Evolutionary conservation across 2,329 filamentous ascomycete species (phyloP), one percentile per base, ranked within the genome.

Genomic region (Trichoderma sp.): DNA sequence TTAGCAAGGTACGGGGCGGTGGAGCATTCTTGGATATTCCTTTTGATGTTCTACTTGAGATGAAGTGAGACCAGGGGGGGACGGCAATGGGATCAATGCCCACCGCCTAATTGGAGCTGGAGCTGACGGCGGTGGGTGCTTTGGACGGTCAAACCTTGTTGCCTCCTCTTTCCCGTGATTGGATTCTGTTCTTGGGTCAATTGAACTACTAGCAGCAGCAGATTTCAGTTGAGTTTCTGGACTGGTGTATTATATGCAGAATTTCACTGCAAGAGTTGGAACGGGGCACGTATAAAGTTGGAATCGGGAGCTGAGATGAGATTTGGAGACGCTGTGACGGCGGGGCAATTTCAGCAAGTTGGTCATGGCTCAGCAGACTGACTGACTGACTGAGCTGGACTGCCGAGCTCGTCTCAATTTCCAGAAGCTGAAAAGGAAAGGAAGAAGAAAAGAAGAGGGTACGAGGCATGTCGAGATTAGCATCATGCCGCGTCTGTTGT

Each of bases 1-100:
- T 43, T 64, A 64, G 60, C 60, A 54, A 30, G 30, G 34, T 52
- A 55, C 49, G 32, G 46, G 26, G 37, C 21, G 39, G 60, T 64
- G 60, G 60, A 64, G 49, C 28, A 24, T 34, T 26, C 16, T 52
- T 49, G 39, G 39, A 43, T 43, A 54, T 46, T 52, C 43, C 30
- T 60, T 26, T 26, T 54, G 30, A 28, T 52, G 39, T 43, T 49
- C 46, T 49, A 49, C 13, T 49, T 49, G 46, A 24, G 46, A 49
- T 49, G 46, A 24, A 24, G 46, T 21, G 60, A 43, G 32, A 28
- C 46, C 32, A 39, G 37, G 61, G 32, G 32, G 32, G 11, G 60
- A 63, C 51, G 21, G 16, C 2, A 43, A 10, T 49, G 30, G 63
- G 54, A 32, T 24, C 51, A 65, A 52, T 43, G 52, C 46, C 63